Conservation (phyloP, 768 basidiomycete genomes). For the Leccinum obscurum region DNA sequence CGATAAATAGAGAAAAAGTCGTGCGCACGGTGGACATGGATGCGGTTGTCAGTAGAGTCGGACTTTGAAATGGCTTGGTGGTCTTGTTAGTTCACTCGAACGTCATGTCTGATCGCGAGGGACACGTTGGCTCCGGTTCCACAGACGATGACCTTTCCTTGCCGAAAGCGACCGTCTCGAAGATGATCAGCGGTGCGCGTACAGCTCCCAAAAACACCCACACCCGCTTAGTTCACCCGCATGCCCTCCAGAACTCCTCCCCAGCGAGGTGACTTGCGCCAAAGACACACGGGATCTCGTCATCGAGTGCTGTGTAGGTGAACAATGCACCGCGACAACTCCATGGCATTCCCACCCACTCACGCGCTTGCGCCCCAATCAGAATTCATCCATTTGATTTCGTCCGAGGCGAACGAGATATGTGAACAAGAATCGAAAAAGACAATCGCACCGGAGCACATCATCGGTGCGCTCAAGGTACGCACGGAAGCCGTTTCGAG, state of each 20-base stretch:
- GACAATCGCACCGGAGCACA: constrained; percentile 98
- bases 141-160: constrained; percentile 92
- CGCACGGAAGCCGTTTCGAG: constrained; percentile 16
- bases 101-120: constrained; percentile 90
- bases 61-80: constrained; percentile 38
- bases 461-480: constrained; percentile 88
- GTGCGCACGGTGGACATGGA: constrained; percentile 34
- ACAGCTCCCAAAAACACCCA: constrained; percentile 10
- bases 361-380: constrained; percentile 12
- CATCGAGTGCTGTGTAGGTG: constrained; percentile 99
- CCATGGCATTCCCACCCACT: constrained; percentile 14
- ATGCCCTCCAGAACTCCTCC: constrained; percentile 71
- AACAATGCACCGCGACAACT: constrained; percentile 41
- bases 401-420: constrained; percentile 96
- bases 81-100: background rate
- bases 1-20: constrained; percentile 47
- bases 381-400: constrained; percentile 99
- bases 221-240: constrained; percentile 9
- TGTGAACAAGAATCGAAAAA: constrained; percentile 99
- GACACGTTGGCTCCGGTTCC: constrained; percentile 59
- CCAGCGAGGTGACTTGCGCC: constrained; percentile 82
- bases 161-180: constrained; percentile 96
- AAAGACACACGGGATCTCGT: constrained; percentile 98
- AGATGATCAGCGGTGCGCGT: constrained; percentile 84
- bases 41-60: constrained; percentile 17